Conservation (phyloP, 352 stramenopile genomes). For the Phytophthora sojae region DNA sequence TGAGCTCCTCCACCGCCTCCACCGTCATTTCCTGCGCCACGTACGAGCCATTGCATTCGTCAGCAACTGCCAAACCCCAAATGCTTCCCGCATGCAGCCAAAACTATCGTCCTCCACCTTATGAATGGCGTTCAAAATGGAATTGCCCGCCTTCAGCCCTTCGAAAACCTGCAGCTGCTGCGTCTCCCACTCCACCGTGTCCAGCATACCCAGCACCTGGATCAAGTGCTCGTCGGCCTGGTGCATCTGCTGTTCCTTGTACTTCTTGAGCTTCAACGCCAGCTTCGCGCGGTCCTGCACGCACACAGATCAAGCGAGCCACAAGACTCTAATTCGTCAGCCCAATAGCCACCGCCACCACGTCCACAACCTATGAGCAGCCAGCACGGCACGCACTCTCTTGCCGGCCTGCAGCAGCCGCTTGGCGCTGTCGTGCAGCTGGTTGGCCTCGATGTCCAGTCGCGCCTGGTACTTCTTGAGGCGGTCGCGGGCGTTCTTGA, state of each 20-base stretch:
- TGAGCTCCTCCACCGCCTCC: constrained; percentile 88
- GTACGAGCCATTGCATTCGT: neutral
- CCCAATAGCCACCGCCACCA: neutral
- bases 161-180: constrained; percentile 91
- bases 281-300: constrained; percentile 84
- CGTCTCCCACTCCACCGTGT: constrained; percentile 90
- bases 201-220: constrained; percentile 86
- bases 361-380: neutral
- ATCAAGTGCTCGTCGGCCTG: constrained; percentile 88
- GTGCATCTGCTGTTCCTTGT: constrained; percentile 90
- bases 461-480: constrained; percentile 87
- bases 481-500: constrained; percentile 91
- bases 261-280: constrained; percentile 91
- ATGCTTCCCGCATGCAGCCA: neutral
- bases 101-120: constrained; percentile 46
- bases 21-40: constrained; percentile 82
- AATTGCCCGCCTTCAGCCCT: constrained; percentile 89
- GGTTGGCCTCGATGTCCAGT: constrained; percentile 81
- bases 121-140: constrained; percentile 88
- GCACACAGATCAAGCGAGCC: neutral
- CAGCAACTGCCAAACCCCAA: neutral
- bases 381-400: constrained; percentile 36
- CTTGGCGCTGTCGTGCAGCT: constrained; percentile 85
- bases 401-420: constrained; percentile 75
- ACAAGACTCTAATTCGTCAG: too few relatives aligned